phyloP scores from a whole-genome alignment of 495 filamentous ascomycete genomes.

The Penicillium cosmopolitanum region DNA sequence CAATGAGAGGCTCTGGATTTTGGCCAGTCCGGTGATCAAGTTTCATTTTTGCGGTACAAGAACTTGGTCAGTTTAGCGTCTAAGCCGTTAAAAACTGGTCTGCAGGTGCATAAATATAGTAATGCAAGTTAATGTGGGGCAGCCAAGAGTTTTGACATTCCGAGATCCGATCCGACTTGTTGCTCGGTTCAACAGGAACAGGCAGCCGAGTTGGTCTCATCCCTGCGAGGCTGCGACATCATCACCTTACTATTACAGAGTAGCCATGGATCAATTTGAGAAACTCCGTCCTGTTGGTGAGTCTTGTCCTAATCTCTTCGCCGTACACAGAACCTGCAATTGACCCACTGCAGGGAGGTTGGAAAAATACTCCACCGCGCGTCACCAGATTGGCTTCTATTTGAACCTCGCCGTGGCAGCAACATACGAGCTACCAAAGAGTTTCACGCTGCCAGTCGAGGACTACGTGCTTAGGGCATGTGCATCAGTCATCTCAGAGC shows the following conservation, averaged over 20 bases:
- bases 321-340: not conserved
- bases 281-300: slow-evolving; percentile 35
- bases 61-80: too few relatives aligned
- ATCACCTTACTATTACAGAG: not conserved
- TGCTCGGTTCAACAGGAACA: not conserved
- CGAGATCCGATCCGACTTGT: not conserved
- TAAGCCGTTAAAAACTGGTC: not conserved
- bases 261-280: slow-evolving; percentile 30
- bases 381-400: slow-evolving; percentile 50
- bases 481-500: slow-evolving; percentile 39
- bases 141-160: not conserved
- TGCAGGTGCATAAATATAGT: not conserved
- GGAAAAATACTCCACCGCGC: slow-evolving; percentile 48
- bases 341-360: slow-evolving; percentile 34
- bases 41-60: too few relatives aligned
- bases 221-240: not conserved
- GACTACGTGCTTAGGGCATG: slow-evolving; percentile 43
- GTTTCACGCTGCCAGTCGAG: slow-evolving; percentile 34
- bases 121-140: not conserved
- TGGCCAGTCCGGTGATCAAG: too few relatives aligned
- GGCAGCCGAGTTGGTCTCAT: not conserved
- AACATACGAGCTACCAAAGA: slow-evolving; percentile 37
- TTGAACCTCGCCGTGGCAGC: slow-evolving; percentile 45
- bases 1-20: too few relatives aligned
- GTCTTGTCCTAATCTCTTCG: slow-evolving; percentile 1